Evolutionary conservation across 2,329 filamentous ascomycete species (phyloP), one percentile per base, ranked within the genome.

Genomic region (Fusarium buxicola): DNA sequence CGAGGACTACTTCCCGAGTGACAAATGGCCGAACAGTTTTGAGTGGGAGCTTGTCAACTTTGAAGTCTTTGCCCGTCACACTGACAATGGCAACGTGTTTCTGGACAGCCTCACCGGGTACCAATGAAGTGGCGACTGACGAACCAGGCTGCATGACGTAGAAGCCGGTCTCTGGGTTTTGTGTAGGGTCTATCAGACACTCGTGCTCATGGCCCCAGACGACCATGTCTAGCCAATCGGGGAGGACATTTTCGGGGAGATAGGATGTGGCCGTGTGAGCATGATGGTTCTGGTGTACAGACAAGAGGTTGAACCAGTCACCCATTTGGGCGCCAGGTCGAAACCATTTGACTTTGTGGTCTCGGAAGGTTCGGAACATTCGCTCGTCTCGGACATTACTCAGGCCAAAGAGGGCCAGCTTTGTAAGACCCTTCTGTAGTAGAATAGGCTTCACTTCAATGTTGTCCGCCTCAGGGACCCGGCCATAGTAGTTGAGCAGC

Each of bases 151-250:
- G 95, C 87, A 99, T 97, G 63, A 99, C 94, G 68, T 95, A 88
- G 69, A 99, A 99, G 1, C 90, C 90, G 43, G 90, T 97, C 71
- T 97, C 92, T 0, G 91, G 86, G 69, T 98, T 99, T 41, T 88
- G 82, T 2, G 82, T 80, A 1, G 95, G 95, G 39, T 97, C 89
- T 63, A 99, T 96, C 8, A 94, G 75, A 72, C 95, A 99, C 75
- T 99, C 94, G 73, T 99, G 95, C 76, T 99, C 95, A 71, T 99
- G 95, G 4, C 95, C 95, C 95, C 95, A 99, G 46, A 99, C 85
- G 0, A 99, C 87, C 5, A 99, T 82, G 72, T 99, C 91, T 63
- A 99, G 81, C 79, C 96, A 98, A 15, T 92, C 89, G 0, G 95
- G 96, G 1, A 99, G 81, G 70, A 97, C 95, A 69, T 90, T 92